Base-by-base conservation (phyloP, 345 rosid genomes). In the Heritiera fomes region DNA sequence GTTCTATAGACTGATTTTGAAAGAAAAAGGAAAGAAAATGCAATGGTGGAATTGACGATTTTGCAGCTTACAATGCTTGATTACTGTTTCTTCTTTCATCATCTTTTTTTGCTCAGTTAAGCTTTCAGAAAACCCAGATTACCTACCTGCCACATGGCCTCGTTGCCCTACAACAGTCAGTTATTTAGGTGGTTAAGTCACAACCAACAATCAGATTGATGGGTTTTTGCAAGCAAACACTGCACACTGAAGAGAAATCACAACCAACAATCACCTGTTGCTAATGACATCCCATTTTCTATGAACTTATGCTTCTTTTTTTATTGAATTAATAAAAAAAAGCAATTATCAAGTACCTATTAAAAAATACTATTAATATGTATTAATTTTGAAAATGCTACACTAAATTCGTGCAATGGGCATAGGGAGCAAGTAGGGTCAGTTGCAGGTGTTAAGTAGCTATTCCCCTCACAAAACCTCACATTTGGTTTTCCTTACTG, bases 131-230 rank as follows among this genome's bases (percentile, higher is more conserved):
- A 7, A 55, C 67, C 56, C 69, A 46, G 41, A 46, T 20, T 60
- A n/a, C 18, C n/a, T 20, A 60, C 68, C 70, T 32, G 46, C 56
- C 78, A 75, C 78, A 75, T 75, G 78, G 78, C 46, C 46, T 23
- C 67, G 30, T 62, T 4, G 70, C 59, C 78, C 78, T 75, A 75
- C 78, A 45, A 14, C 40, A 46, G 20, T 46, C 58, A 61, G 62
- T 75, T 20, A 75, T 77, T 78, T 76, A 71, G 87, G 84, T 80
- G 77, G 88, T 82, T 83, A 83, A 83, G 79, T 66, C 79, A 43
- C 68, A 65, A 73, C 67, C 13, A 59, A 69, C 77, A 56, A 60
- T 67, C 79, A 66, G 15, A 76, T 65, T 75, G 78, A 81, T 66
- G 50, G 64, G 34, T 34, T 47, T 58, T 49, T 64, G 46, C 69